Percentiles rank a stretch among this genome's conserved stretches.
phyloP scores from a whole-genome alignment of 1,139 yeast species.

The Arxiozyma heterogenica region DNA sequence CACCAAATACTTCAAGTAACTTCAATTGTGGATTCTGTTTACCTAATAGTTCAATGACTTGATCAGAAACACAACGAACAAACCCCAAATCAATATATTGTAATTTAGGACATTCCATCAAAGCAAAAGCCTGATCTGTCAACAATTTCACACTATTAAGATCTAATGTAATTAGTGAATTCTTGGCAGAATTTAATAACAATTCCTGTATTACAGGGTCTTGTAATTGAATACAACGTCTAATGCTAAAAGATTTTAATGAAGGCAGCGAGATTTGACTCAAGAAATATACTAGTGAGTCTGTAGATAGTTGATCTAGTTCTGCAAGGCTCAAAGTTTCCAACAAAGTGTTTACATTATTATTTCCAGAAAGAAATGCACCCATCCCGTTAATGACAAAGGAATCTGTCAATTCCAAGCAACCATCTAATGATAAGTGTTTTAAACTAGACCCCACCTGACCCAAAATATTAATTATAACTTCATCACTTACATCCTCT shows the following conservation, averaged over 20 bases:
- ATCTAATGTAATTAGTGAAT: constrained; percentile 57
- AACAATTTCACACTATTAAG: constrained; percentile 63
- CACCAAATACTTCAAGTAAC: constrained; percentile 70
- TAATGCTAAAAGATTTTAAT: constrained; percentile 49
- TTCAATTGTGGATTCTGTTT: constrained; percentile 51
- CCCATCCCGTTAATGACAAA: constrained; percentile 51
- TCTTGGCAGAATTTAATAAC: constrained; percentile 48
- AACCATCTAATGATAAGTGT: constrained; percentile 58
- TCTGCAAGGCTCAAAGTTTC: constrained; percentile 23
- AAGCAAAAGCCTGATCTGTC: constrained; percentile 42
- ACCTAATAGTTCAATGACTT: constrained; percentile 44
- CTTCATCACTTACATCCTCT: constrained; percentile 63
- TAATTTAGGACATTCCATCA: constrained; percentile 46
- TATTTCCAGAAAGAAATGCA: constrained; percentile 32
- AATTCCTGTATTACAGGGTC: constrained; percentile 55
- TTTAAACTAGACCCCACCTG: constrained; percentile 54
- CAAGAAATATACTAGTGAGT: constrained; percentile 53
- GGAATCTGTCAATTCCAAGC: constrained; percentile 59
- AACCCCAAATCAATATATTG: constrained; percentile 67
- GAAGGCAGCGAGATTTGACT: constrained; percentile 43
- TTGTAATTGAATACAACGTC: constrained; percentile 57
- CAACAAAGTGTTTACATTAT: constrained; percentile 8
- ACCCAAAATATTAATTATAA: constrained; percentile 53
- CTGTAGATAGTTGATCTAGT: constrained; percentile 57
- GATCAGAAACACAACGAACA: constrained; percentile 64